Evolutionary conservation across 257 asterid genomes (phyloP), one percentile per base, ranked within the genome.

Genomic region (Gardenia jasminoides): DNA sequence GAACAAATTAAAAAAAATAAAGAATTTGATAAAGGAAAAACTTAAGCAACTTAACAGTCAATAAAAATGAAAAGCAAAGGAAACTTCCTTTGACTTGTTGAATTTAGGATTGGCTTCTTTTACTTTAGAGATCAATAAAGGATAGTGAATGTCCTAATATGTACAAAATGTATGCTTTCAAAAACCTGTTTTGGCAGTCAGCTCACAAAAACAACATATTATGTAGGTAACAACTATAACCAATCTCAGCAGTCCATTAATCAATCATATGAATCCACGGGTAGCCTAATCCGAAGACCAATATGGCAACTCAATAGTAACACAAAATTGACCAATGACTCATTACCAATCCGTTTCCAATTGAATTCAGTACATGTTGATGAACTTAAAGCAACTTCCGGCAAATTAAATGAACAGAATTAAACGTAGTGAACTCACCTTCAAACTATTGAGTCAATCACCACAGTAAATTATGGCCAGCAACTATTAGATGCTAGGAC

Each of bases 391-490:
- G 22, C 4, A 75, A 64, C 6, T 20, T 31, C 50, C 68, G 64
- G 50, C 12, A 2, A 65, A 79, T 22, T 52, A 1, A 13, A n/a
- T 43, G 36, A 16, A 54, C 10, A 59, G 12, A n/a, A 75, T 41
- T 13, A 41, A 80, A 52, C 70, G n/a, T n/a, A n/a, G n/a, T 70
- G 79, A 74, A 74, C 77, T 81, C 19, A 70, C 81, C 84, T 44
- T 31, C 78, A 59, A 19, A 24, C 28, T 59, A 69, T n/a, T 6
- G 47, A 76, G 59, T 15, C 59, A 50, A 58, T 62, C 69, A n/a
- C 56, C 72, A n/a, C 73, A 5, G 24, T 15, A 64, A 62, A n/a
- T n/a, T n/a, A n/a, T n/a, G n/a, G n/a, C n/a, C n/a, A n/a, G n/a
- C n/a, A n/a, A n/a, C n/a, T n/a, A n/a, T n/a, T n/a, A n/a, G n/a